phyloP scores from a whole-genome alignment of 805 yeast species.

The Myxozyma sirexii region DNA sequence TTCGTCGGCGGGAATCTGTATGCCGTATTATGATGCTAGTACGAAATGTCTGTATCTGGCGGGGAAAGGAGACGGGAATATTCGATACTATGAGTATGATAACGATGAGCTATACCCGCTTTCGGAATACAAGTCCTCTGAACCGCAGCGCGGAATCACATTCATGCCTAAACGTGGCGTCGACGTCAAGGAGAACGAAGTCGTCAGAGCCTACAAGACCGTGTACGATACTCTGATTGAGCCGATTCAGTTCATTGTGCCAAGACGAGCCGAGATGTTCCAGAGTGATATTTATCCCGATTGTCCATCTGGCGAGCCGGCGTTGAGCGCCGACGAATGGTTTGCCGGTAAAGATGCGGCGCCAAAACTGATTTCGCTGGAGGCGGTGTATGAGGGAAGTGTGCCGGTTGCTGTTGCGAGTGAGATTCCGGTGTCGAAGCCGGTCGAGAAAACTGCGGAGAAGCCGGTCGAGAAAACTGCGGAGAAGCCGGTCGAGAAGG shows the following conservation, averaged over 20 bases:
- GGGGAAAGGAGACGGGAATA: conserved; percentile 92
- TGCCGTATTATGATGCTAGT: conserved; percentile 86
- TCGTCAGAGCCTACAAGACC: conserved; percentile 81
- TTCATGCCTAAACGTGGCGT: conserved; percentile 82
- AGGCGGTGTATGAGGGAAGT: conserved; percentile 54
- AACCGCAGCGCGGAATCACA: conserved; percentile 96
- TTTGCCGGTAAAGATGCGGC: conserved; percentile 73
- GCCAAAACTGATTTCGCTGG: conserved; percentile 78
- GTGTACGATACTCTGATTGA: conserved; percentile 81
- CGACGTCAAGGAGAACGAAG: conserved; percentile 79
- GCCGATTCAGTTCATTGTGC: conserved; percentile 90
- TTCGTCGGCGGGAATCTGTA: conserved; percentile 87
- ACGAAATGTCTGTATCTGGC: conserved; percentile 83
- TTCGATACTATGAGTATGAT: conserved; percentile 83
- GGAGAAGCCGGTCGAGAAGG: conserved; percentile 18
- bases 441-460: conserved; percentile 22
- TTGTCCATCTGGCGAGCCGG: conserved; percentile 79
- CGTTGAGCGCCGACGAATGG: conserved; percentile 79
- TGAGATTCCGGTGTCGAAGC: conserved; percentile 21
- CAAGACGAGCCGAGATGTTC: conserved; percentile 88
- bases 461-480: conserved; percentile 26
- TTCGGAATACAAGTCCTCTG: conserved; percentile 86
- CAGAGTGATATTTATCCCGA: conserved; percentile 93
- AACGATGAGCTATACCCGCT: conserved; percentile 79
- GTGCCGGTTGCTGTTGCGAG: conserved; percentile 24